These are phyloP conservation scores for Magnolia officinalis DNA, from an alignment of 164 flowering plant species.

Conservation along the genomic window DNA sequence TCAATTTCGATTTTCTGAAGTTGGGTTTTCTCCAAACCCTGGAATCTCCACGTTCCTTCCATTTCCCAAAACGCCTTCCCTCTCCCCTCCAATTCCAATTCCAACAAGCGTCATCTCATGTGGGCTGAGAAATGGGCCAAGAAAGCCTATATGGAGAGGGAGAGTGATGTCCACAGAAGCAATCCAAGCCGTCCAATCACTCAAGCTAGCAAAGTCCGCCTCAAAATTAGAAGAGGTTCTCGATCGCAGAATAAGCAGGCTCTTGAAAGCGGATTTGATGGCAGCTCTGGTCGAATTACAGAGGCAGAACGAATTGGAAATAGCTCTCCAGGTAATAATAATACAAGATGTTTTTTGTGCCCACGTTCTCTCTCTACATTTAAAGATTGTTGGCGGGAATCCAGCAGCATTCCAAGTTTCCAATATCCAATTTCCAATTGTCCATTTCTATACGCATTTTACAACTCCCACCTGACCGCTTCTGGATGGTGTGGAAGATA, in stretches of 20 bases:
- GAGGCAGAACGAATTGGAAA: conserved; percentile 66
- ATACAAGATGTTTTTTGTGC: not conserved
- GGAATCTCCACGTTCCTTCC: not conserved
- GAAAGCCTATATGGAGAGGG: conserved; percentile 58
- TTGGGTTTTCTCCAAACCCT: conserved; percentile 3
- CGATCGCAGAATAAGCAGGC: conserved; percentile 40
- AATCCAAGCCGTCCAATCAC: conserved; percentile 70
- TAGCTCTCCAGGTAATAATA: conserved; percentile 51
- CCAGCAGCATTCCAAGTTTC: too few relatives aligned
- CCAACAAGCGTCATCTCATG: conserved; percentile 14
- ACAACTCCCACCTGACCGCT: not conserved
- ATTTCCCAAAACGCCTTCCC: not conserved
- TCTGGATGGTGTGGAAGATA: not conserved
- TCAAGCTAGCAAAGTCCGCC: conserved; percentile 59
- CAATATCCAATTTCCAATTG: too few relatives aligned
- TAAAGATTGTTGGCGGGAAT: too few relatives aligned
- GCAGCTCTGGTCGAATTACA: conserved; percentile 59
- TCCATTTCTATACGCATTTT: not conserved
- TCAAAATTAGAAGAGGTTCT: conserved; percentile 45
- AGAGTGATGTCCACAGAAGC: conserved; percentile 66
- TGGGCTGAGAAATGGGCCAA: conserved; percentile 49
- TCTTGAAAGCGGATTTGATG: conserved; percentile 62
- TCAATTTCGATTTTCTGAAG: conserved; percentile 4
- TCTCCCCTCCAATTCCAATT: not conserved
- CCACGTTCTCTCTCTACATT: not conserved